phyloP scores from a whole-genome alignment of 2,329 filamentous ascomycete genomes.

The Thermothelomyces thermophilus region DNA sequence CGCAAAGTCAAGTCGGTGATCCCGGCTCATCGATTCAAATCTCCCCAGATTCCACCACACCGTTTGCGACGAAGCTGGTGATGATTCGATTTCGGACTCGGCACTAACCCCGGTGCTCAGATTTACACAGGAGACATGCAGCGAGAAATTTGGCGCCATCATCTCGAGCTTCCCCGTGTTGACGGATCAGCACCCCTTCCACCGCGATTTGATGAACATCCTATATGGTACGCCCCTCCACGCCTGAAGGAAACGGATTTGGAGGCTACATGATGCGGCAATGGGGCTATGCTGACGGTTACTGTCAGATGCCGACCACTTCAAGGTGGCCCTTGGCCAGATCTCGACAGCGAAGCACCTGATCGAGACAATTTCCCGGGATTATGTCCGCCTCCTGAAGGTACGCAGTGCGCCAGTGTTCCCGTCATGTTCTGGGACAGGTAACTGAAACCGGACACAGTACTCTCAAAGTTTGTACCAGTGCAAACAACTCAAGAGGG shows the following conservation, averaged over 20 bases:
- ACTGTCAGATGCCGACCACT: constrained; percentile 72
- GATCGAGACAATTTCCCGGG: constrained; percentile 90
- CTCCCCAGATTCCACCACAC: neutral
- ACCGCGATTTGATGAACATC: constrained; percentile 82
- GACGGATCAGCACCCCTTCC: constrained; percentile 55
- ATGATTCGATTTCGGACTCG: neutral
- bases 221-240: constrained; percentile 57
- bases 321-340: constrained; percentile 93
- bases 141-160: constrained; percentile 85
- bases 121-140: constrained; percentile 85
- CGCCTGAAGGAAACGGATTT: too few relatives aligned
- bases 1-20: constrained; percentile 72
- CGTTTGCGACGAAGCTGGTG: neutral
- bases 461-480: constrained; percentile 97
- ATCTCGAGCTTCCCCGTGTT: constrained; percentile 89
- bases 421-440: neutral
- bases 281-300: constrained; percentile 7
- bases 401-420: neutral
- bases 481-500: constrained; percentile 97
- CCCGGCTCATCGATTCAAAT: neutral
- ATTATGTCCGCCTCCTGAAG: constrained; percentile 84
- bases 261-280: neutral
- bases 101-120: constrained; percentile 16
- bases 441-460: constrained; percentile 41
- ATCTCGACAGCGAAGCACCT: constrained; percentile 92